Base-by-base conservation (phyloP, 169 alveolate species). In the Haemoproteus tartakovskyi region DNA sequence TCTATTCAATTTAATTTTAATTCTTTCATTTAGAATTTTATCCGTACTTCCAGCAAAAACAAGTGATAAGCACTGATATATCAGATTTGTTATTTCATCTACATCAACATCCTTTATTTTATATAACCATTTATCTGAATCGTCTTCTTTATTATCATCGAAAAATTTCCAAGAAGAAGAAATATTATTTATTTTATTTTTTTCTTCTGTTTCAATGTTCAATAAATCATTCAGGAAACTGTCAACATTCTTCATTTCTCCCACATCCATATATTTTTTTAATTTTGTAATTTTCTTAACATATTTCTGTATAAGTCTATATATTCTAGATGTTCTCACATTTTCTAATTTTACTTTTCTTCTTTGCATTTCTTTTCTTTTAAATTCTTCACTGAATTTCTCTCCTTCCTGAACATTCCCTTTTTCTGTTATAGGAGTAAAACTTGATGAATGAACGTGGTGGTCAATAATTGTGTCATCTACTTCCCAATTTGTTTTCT, bases 11-110 rank as follows among this genome's bases (percentile, higher is more conserved):
- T 74, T 74, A 14, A 43, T 74, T 57, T 74, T 74, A 21, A 74
- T 74, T 74, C 24, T 74, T 45, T 56, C 57, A 74, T 74, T 74
- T 16, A 74, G 36, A 11, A 12, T 45, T 56, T 74, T 27, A 48
- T 74, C 78, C 47, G 78, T 57, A 22, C 84, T 74, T 11, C 84
- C 84, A 18, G 51, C 84, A 57, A 74, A 74, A 12, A 59, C 78
- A 9, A 74, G 41, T 3, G 84, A 74, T 45, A 74, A 16, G 8
- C 84, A 56, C 30, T 74, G 84, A 46, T 74, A 74, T 12, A 74
- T 54, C 29, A 74, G 36, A 57, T 74, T 74, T 2, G 57, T 41
- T 8, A 74, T 27, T 21, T 74, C 78, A 26, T 57, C 57, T 18
- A 74, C 21, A 19, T 74, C 84, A 30, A 57, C 78, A 29, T 74